Evolutionary conservation across 1,139 yeast genomes (phyloP), one percentile per base, ranked within the genome.

Genomic region (Casaregolazyma suthepensis): DNA sequence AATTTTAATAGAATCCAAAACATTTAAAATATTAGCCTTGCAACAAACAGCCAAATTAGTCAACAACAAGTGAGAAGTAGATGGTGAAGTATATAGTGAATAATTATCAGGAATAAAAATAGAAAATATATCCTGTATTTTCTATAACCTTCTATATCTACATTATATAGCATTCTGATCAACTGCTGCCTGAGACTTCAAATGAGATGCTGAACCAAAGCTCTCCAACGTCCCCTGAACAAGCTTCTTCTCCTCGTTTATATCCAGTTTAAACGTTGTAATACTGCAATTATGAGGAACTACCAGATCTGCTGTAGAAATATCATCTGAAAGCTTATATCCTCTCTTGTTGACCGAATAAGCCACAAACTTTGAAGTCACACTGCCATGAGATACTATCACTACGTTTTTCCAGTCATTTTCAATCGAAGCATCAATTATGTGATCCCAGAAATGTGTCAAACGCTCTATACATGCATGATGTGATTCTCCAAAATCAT

Each of bases 301-400:
- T 57, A 76, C 77, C 56, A 85, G 72, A 52, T 76, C 77, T 1
- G 71, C 75, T 6, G 64, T 69, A 0, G 69, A 63, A 53, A 79
- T 70, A 1, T 69, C 71, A 0, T 67, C 63, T 7, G 66, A 68
- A 52, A 82, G 68, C n/a, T 59, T 57, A 45, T 59, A 81, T 5
- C 69, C 66, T 48, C 66, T 62, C 26, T 72, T 75, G 2, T 63
- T 61, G 55, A 78, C 71, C 43, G 80, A 66, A 57, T 78, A 74
- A 52, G 80, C 61, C 65, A 66, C 56, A 64, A 85, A 76, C 48
- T 82, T 78, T 52, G 88, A 78, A 37, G 90, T 82, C 1, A 88
- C 88, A 5, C 96, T 96, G 18, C 97, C 97, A 65, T 90, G 97
- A 12, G 93, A 82, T 54, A 93, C 83, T 23, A 89, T 58, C 26